Evolutionary conservation across 208 protist genomes (phyloP).

Genomic region (Wallacemonas sp.): DNA sequence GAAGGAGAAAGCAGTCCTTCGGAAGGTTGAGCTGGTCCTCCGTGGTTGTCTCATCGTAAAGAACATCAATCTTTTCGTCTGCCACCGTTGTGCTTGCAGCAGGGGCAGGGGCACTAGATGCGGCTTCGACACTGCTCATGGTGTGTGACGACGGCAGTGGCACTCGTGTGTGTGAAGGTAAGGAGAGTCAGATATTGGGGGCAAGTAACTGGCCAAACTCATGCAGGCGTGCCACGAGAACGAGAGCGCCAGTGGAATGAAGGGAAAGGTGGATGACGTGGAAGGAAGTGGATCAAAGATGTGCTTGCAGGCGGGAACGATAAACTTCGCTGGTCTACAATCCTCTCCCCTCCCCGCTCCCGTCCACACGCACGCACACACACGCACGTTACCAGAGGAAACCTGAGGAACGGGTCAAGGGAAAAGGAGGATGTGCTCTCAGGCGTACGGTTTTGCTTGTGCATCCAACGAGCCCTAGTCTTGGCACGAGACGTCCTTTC

Average conservation of each 20-base stretch:
- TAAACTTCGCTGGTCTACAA: too few species aligned
- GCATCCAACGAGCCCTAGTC: too few species aligned
- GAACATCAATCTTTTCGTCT: neutral
- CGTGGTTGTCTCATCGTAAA: conserved; percentile 1
- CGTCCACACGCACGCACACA: too few species aligned
- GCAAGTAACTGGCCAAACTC: too few species aligned
- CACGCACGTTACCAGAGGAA: too few species aligned
- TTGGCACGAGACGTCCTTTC: too few species aligned
- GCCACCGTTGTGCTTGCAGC: neutral
- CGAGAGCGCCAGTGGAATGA: neutral
- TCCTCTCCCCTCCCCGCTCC: too few species aligned
- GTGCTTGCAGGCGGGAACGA: too few species aligned
- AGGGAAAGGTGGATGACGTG: neutral
- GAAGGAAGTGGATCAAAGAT: too few species aligned
- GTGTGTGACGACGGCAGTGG: neutral
- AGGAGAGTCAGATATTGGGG: conserved; percentile 7
- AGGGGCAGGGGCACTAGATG: neutral
- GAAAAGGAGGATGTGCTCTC: too few species aligned
- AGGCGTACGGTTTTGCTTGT: too few species aligned
- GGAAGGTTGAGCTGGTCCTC: conserved; percentile 35
- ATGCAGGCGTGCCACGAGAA: neutral
- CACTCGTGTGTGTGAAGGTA: neutral
- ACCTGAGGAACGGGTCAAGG: too few species aligned
- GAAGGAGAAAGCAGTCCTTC: conserved; percentile 64
- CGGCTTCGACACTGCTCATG: neutral